These are phyloP conservation scores for Penicillium fimorum DNA, from an alignment of 495 filamentous ascomycete species.

Conservation along the genomic window DNA sequence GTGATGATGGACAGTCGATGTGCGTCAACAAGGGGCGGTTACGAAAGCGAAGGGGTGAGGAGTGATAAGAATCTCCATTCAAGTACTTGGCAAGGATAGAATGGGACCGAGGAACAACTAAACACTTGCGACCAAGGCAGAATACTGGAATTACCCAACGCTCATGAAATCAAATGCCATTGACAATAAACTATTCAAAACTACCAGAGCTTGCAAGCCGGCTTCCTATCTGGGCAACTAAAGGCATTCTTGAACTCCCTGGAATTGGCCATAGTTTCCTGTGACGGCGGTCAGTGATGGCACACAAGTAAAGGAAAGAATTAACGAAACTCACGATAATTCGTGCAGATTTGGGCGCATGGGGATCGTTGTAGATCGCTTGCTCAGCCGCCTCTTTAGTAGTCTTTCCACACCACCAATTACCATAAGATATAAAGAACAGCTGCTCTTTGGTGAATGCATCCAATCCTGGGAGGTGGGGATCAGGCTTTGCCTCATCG, in stretches of 20 bases:
- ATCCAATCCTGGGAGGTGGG: conserved; percentile 61
- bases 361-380: conserved; percentile 60
- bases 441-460: conserved; percentile 68
- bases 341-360: conserved; percentile 60
- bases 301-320: background rate
- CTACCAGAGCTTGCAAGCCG: conserved; percentile 70
- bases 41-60: background rate
- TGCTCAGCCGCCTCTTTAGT: conserved; percentile 56
- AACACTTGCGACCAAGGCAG: background rate
- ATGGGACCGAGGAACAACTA: background rate
- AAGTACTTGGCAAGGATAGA: background rate
- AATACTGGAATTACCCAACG: background rate
- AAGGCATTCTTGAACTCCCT: conserved; percentile 67
- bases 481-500: conserved; percentile 50
- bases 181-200: background rate
- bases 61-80: background rate
- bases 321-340: conserved; percentile 48
- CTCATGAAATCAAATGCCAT: background rate
- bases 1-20: background rate
- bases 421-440: conserved; percentile 67
- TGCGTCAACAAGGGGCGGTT: background rate
- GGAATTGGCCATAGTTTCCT: conserved; percentile 66
- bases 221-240: conserved; percentile 60
- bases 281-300: conserved; percentile 14
- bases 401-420: conserved; percentile 67